Percentiles rank a stretch among this genome's conserved stretches.
Conservation (phyloP, 73 alveolate genomes). For the Halteria grandinella region DNA sequence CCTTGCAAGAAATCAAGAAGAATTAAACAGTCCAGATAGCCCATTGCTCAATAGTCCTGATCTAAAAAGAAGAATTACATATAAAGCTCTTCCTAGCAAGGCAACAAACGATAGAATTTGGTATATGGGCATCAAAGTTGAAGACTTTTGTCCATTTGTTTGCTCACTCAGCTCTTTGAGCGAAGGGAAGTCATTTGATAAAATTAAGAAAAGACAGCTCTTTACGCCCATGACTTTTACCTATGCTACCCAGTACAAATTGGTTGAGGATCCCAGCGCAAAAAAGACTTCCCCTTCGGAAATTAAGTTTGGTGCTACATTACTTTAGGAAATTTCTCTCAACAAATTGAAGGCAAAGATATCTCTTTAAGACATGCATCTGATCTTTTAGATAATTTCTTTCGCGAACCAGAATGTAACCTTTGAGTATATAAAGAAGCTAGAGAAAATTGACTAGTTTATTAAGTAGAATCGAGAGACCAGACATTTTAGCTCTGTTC, state of each 20-base stretch:
- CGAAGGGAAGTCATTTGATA: not conserved
- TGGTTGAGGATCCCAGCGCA: not conserved
- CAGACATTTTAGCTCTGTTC: too few relatives aligned
- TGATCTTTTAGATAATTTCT: constrained; percentile 13
- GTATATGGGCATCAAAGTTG: not conserved
- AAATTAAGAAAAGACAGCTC: constrained; percentile 17
- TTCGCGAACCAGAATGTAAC: constrained; percentile 38
- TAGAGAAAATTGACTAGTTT: constrained; percentile 28
- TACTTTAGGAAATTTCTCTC: not conserved
- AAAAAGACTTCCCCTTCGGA: not conserved
- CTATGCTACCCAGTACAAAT: not conserved
- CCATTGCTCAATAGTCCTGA: too few relatives aligned
- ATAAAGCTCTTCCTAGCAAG: too few relatives aligned
- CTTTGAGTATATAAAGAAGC: constrained; percentile 16
- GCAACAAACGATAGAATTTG: not conserved
- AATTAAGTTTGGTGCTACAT: constrained; percentile 2
- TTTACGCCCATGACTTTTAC: constrained; percentile 13
- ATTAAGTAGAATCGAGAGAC: too few relatives aligned
- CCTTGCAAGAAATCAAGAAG: too few relatives aligned
- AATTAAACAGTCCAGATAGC: too few relatives aligned
- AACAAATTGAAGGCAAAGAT: constrained; percentile 19
- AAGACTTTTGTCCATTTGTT: constrained; percentile 37
- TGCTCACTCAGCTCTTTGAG: constrained; percentile 15
- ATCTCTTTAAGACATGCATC: constrained; percentile 39
- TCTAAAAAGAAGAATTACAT: too few relatives aligned